These are phyloP conservation scores for Yamagishiella unicocca DNA, from an alignment of 139 green algal genomes.

Conservation along the genomic window DNA sequence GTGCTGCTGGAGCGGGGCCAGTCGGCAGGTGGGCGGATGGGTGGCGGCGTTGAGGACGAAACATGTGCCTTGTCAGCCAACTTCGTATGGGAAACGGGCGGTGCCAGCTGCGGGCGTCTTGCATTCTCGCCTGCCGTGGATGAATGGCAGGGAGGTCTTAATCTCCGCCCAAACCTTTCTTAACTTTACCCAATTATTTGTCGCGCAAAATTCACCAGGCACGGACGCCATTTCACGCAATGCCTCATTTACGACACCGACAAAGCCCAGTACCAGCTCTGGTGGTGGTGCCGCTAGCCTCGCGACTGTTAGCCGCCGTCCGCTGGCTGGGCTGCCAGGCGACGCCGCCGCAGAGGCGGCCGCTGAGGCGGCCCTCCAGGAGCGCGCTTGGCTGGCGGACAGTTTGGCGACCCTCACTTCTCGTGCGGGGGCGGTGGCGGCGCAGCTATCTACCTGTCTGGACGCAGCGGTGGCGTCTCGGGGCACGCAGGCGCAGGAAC, in stretches of 20 bases:
- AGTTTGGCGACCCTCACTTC: background rate
- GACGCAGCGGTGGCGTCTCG: background rate
- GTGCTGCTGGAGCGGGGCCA: background rate
- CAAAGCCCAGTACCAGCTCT: background rate
- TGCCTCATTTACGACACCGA: background rate
- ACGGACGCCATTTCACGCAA: too few species aligned
- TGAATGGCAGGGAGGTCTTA: too few species aligned
- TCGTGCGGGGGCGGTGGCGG: background rate
- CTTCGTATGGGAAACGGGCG: too few species aligned
- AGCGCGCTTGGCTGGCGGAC: constrained; percentile 29
- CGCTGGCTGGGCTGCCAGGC: background rate
- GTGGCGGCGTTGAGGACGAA: too few species aligned
- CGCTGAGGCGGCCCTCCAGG: background rate
- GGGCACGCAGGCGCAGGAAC: background rate
- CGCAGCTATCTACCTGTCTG: constrained; percentile 7
- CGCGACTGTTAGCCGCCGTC: background rate
- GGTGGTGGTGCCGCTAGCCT: background rate
- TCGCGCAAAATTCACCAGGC: too few species aligned
- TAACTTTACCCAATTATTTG: too few species aligned
- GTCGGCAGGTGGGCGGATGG: background rate
- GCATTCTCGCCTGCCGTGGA: too few species aligned
- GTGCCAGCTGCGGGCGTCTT: too few species aligned
- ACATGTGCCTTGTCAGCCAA: too few species aligned
- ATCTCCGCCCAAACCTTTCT: too few species aligned
- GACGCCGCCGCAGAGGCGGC: background rate